Percentiles rank a stretch among this genome's conserved stretches.
Conservation (phyloP, 2,329 filamentous ascomycete species). For the Niveomyces coronatus region DNA sequence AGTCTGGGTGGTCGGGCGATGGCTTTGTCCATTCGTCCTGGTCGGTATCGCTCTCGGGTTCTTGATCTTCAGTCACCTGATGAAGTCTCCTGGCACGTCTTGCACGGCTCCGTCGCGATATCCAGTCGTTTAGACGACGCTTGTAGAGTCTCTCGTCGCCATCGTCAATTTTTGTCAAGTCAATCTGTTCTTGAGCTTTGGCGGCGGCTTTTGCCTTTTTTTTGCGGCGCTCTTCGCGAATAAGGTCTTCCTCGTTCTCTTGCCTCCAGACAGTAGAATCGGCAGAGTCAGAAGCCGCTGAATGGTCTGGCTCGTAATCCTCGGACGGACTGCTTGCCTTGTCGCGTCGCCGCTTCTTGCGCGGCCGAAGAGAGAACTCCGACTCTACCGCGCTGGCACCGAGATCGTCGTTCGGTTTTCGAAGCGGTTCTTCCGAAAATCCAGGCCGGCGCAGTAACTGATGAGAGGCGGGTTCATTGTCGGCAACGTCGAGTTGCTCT, state of each 20-base stretch:
- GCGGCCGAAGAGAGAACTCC: conserved; percentile 48
- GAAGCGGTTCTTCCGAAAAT: conserved; percentile 39
- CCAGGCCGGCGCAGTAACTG: conserved; percentile 64
- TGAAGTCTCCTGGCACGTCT: conserved; percentile 29
- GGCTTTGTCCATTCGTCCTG: conserved; percentile 70
- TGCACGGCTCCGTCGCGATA: conserved; percentile 37
- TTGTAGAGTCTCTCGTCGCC: conserved; percentile 79
- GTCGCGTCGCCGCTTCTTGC: conserved; percentile 41
- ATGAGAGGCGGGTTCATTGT: conserved; percentile 51
- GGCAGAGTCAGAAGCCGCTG: conserved; percentile 23
- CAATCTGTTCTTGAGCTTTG: conserved; percentile 30
- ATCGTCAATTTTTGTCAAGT: conserved; percentile 63
- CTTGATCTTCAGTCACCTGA: conserved; percentile 22
- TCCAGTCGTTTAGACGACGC: conserved; percentile 65
- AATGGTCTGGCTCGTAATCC: conserved; percentile 32
- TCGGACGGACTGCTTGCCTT: conserved; percentile 29
- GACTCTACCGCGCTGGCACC: conserved; percentile 25
- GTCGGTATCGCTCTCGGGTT: conserved; percentile 32
- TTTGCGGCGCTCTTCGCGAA: conserved; percentile 30
- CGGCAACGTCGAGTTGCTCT: conserved; percentile 28
- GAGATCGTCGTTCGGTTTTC: conserved; percentile 5
- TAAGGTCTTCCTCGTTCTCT: conserved; percentile 27
- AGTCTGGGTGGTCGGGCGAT: conserved; percentile 72
- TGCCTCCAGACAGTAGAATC: conserved; percentile 28
- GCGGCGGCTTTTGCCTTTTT: conserved; percentile 28